A percentile compares a stretch with the other conserved stretches of the same genome.
Evolutionary conservation across 805 yeast species (phyloP).

Genomic region (Myxozyma neglecta): DNA sequence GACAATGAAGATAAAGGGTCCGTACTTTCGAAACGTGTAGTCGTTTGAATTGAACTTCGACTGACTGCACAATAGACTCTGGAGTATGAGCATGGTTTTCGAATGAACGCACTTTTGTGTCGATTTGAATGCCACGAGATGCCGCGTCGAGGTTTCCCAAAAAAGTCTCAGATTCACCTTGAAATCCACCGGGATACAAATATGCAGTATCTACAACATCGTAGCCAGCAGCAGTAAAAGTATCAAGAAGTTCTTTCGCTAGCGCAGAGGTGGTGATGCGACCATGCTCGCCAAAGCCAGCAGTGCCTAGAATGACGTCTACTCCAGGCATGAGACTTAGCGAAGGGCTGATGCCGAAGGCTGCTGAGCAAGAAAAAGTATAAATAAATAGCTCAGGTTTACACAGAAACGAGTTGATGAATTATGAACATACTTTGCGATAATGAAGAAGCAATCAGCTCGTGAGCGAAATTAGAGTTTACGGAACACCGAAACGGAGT

Average conservation of each 20-base stretch:
- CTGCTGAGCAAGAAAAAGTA: no score
- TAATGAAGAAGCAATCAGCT: no score
- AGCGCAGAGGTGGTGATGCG: conserved; percentile 21
- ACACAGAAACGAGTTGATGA: no score
- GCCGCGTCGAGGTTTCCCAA: conserved; percentile 18
- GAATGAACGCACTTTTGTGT: conserved; percentile 29
- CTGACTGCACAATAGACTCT: conserved; percentile 14
- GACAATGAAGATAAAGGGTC: conserved; percentile 28
- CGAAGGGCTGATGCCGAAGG: neutral
- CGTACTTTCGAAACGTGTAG: conserved; percentile 21
- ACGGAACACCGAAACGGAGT: no score
- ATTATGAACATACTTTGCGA: no score
- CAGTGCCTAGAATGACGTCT: conserved; percentile 30
- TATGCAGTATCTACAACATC: conserved; percentile 28
- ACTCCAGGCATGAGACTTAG: conserved; percentile 8
- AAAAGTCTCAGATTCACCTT: conserved; percentile 27
- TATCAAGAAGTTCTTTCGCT: conserved; percentile 24
- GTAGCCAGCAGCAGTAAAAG: conserved; percentile 16
- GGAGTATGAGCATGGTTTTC: conserved; percentile 16
- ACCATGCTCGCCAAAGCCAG: conserved; percentile 31
- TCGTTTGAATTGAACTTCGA: conserved; percentile 20
- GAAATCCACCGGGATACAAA: conserved; percentile 28
- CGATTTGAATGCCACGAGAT: conserved; percentile 11
- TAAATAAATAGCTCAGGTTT: no score
- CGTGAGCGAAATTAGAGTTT: no score